phyloP scores from a whole-genome alignment of 2,329 filamentous ascomycete genomes.

The Xylaria sp. region DNA sequence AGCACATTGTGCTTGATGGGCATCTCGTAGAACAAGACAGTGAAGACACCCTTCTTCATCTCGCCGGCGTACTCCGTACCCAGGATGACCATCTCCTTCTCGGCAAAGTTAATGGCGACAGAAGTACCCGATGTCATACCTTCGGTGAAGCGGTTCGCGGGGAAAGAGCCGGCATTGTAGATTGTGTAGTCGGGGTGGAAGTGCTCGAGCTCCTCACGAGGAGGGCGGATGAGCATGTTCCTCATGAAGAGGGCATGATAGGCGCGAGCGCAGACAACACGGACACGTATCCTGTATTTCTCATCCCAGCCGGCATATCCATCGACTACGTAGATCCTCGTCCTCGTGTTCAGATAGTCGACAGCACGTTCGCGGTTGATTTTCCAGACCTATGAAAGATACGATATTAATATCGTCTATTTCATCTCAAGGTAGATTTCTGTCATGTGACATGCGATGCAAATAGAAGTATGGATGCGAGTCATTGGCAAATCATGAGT shows the following conservation, averaged over 20 bases:
- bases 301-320: conserved; percentile 98
- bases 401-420: conserved; percentile 20
- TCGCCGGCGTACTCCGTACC: conserved; percentile 98
- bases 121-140: conserved; percentile 99
- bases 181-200: conserved; percentile 99
- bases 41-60: conserved; percentile 99
- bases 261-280: conserved; percentile 97
- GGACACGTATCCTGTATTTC: conserved; percentile 96
- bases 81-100: conserved; percentile 99
- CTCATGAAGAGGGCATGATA: conserved; percentile 99
- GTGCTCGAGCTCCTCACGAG: conserved; percentile 89
- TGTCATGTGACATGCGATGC: conserved; percentile 25
- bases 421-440: not conserved
- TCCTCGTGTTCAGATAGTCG: conserved; percentile 98
- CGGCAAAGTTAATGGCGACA: conserved; percentile 97
- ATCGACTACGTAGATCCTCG: conserved; percentile 98
- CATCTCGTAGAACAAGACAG: conserved; percentile 99
- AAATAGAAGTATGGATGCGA: conserved; percentile 16
- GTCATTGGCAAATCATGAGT: conserved; percentile 28
- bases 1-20: conserved; percentile 99
- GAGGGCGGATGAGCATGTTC: conserved; percentile 99
- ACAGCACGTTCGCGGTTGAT: conserved; percentile 99
- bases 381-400: conserved; percentile 82
- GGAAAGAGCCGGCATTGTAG: conserved; percentile 99
- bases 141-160: conserved; percentile 96